phyloP scores from a whole-genome alignment of 345 rosid species.

The Euclidium syriacum region DNA sequence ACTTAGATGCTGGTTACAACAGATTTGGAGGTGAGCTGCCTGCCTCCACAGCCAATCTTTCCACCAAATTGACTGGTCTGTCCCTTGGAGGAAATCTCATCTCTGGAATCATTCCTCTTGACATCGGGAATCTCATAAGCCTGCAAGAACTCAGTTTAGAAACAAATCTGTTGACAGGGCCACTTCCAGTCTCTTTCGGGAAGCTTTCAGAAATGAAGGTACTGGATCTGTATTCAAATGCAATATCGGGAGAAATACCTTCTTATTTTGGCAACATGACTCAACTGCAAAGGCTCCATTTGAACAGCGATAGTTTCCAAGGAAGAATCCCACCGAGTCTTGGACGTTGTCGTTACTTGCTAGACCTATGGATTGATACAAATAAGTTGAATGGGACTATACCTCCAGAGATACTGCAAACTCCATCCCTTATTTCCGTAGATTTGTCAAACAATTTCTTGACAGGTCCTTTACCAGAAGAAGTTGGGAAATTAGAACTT shows the following conservation, averaged over 20 bases:
- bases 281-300: conserved; percentile 23
- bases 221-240: conserved; percentile 19
- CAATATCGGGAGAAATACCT: conserved; percentile 36
- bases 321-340: conserved; percentile 42
- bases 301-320: conserved; percentile 22
- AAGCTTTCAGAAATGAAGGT: conserved; percentile 11
- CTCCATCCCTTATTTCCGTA: conserved; percentile 9
- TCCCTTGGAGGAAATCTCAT: conserved; percentile 15
- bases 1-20: conserved; percentile 17
- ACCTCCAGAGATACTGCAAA: conserved; percentile 15
- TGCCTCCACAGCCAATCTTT: conserved; percentile 23
- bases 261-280: conserved; percentile 39
- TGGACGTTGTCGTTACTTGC: conserved; percentile 26
- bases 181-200: conserved; percentile 19
- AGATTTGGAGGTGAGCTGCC: conserved; percentile 24
- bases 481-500: conserved; percentile 23
- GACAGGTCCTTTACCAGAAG: conserved; percentile 10
- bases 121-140: conserved; percentile 15
- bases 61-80: conserved; percentile 15
- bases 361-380: conserved; percentile 23
- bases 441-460: conserved; percentile 24
- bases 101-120: conserved; percentile 20
- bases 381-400: conserved; percentile 25
- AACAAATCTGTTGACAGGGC: conserved; percentile 13
- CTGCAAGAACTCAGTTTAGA: conserved; percentile 23